These are phyloP conservation scores for carrot (Daucus carota) DNA, from an alignment of 129 eudicot species.

Conservation along the genomic window DH1_v3.0 NC_030387.2:7441501-7442000, in stretches of 20 bases:
- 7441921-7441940: slow-evolving; percentile 94
- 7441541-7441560: too few relatives aligned
- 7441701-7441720: background rate
- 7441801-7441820: background rate
- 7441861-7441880: background rate
- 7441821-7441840: background rate
- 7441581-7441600: too few relatives aligned
- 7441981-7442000: too few relatives aligned
- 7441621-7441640: too few relatives aligned
- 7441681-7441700: background rate
- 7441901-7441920: slow-evolving; percentile 73
- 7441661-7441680: background rate
- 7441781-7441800: background rate
- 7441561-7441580: too few relatives aligned
- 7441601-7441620: too few relatives aligned
- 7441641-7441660: too few relatives aligned
- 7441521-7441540: too few relatives aligned
- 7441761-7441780: background rate
- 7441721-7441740: background rate
- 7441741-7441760: background rate
- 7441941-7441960: slow-evolving; percentile 57
- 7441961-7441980: slow-evolving; percentile 17
- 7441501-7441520: too few relatives aligned
- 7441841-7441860: background rate
- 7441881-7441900: slow-evolving; percentile 93